Percentiles rank a stretch among this genome's conserved stretches.
These are phyloP conservation scores for Phytophthora chlamydospora DNA, from an alignment of 352 stramenopile species.

Conservation along the genomic window DNA sequence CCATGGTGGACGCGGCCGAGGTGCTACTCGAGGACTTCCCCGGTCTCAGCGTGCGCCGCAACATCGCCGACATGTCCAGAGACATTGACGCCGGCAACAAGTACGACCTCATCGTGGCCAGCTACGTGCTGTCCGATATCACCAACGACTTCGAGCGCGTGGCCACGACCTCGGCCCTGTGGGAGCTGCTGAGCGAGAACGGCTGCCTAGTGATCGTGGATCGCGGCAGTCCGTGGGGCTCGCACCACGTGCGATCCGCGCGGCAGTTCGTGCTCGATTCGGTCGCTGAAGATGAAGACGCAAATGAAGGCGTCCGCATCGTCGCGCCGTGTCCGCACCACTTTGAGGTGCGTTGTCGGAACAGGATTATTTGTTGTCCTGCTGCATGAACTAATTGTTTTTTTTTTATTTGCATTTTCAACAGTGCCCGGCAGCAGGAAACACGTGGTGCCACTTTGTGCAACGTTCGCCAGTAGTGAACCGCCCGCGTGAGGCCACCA, in stretches of 20 bases:
- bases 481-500: constrained; percentile 71
- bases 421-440: constrained; percentile 70
- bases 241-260: constrained; percentile 81
- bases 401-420: neutral
- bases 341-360: constrained; percentile 52
- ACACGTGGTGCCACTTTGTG: constrained; percentile 89
- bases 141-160: constrained; percentile 87
- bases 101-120: constrained; percentile 80
- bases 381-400: constrained; percentile 9
- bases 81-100: constrained; percentile 66
- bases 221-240: constrained; percentile 82
- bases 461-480: constrained; percentile 80
- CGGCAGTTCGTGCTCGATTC: constrained; percentile 88
- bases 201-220: constrained; percentile 80
- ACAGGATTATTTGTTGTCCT: neutral
- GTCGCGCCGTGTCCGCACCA: constrained; percentile 81
- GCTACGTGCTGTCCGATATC: constrained; percentile 83
- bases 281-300: constrained; percentile 42
- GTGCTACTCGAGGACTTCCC: constrained; percentile 77
- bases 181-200: constrained; percentile 80
- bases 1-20: constrained; percentile 82
- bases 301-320: constrained; percentile 46
- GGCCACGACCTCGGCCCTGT: constrained; percentile 74
- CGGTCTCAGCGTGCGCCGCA: constrained; percentile 74
- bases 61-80: constrained; percentile 74